Base-by-base conservation (phyloP, 2,329 filamentous ascomycete genomes). In the Dothiorella sarmentorum region DNA sequence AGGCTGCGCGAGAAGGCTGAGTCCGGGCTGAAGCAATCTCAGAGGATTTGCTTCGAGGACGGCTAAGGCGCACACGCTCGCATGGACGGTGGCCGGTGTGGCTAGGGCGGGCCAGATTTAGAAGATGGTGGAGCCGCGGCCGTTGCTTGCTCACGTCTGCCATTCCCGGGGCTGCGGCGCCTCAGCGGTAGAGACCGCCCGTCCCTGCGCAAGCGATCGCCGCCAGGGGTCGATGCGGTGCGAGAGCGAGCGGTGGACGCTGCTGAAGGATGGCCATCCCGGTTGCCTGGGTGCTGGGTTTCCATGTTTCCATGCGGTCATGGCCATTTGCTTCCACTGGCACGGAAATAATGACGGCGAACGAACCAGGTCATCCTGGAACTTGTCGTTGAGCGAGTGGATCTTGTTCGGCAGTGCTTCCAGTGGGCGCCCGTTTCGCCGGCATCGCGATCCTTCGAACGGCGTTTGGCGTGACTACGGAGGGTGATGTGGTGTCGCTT, bases 91-190 rank as follows among this genome's bases (percentile, higher is more conserved):
- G 20, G 38, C 53, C 40, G 55, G 55, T 44, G 31, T 44, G 55
- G 40, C 55, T 57, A 53, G 49, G 49, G 49, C 49, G 20, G 24
- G 42, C 40, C 55, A 40, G 55, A 57, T 45, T 57, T 57, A 57
- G 55, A 45, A 57, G 31, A 38, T 35, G 55, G 53, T 57, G 55
- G 55, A 57, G 55, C 55, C 27, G 55, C 40, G 55, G 40, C 40
- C 55, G 43, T 37, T 38, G 55, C 37, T 52, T 44, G 40, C 38
- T 33, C 52, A 15, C 35, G 17, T 38, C 20, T 9, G 40, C 37
- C 18, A 47, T 33, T 18, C 52, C 40, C 49, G 35, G 22, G 4
- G 49, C 49, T 33, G 52, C 52, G 52, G 55, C 55, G 43, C 31
- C 49, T 38, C 49, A 53, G 49, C 49, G 49, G 49, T 53, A 53